Percentiles rank a stretch among this genome's conserved stretches.
phyloP scores from a whole-genome alignment of 371 early-diverging fungal genomes.

The Dinochytrium kinnereticum region DNA sequence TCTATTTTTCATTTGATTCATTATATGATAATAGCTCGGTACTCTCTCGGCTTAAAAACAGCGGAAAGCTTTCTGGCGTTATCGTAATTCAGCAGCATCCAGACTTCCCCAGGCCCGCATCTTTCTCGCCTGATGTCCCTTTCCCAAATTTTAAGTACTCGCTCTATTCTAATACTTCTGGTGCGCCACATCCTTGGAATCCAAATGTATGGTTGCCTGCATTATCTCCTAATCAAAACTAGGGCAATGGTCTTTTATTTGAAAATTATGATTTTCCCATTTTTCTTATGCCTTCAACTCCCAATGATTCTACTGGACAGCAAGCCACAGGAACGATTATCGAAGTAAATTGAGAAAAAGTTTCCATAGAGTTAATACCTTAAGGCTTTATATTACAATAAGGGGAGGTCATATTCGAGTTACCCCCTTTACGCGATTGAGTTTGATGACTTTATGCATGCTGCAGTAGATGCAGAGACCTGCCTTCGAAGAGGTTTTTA shows the following conservation, averaged over 20 bases:
- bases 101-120: constrained; percentile 37
- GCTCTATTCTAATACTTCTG: constrained; percentile 64
- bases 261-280: constrained; percentile 69
- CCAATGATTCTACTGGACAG: constrained; percentile 47
- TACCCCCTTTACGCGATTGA: constrained; percentile 74
- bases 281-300: constrained; percentile 58
- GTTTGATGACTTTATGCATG: constrained; percentile 76
- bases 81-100: constrained; percentile 57
- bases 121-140: constrained; percentile 63
- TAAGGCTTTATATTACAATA: constrained; percentile 61
- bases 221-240: neutral
- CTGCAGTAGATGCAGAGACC: constrained; percentile 67
- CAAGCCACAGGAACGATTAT: constrained; percentile 31
- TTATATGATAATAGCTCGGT: constrained; percentile 37
- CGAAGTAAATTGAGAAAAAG: constrained; percentile 23
- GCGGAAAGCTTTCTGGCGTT: constrained; percentile 55
- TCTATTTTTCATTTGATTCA: too few species aligned
- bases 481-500: constrained; percentile 76
- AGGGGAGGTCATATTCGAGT: constrained; percentile 48
- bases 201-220: constrained; percentile 52
- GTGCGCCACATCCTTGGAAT: constrained; percentile 68
- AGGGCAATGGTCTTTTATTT: constrained; percentile 67
- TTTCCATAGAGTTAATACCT: neutral
- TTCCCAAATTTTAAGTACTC: constrained; percentile 79
- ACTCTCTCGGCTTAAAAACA: constrained; percentile 36